phyloP scores from a whole-genome alignment of 768 basidiomycete species.

The Gyrodon lividus region DNA sequence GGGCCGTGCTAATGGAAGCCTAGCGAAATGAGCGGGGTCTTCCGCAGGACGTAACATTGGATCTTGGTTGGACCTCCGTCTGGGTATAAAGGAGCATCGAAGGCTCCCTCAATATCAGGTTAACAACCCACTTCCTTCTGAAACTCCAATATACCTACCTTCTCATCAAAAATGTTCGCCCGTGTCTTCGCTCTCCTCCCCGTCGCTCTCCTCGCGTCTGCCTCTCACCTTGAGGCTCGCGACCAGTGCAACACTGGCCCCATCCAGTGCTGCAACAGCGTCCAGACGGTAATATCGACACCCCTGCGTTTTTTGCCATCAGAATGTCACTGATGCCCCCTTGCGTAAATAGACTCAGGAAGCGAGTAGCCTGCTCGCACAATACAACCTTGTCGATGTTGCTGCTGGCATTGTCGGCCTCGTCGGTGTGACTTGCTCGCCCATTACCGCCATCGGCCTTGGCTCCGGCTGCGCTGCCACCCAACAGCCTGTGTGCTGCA shows the following conservation, averaged over 20 bases:
- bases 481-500: conserved; percentile 13
- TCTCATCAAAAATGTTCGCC: conserved; percentile 18
- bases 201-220: conserved; percentile 15
- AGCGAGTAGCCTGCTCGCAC: neutral
- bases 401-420: neutral
- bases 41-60: too few species aligned
- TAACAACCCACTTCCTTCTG: too few species aligned
- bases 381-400: neutral
- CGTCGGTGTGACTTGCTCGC: neutral
- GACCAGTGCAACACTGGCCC: conserved; percentile 8
- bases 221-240: conserved; percentile 4
- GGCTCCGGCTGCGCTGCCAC: neutral
- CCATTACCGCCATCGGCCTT: neutral
- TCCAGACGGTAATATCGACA: neutral
- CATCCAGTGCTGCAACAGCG: conserved; percentile 11
- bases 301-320: neutral
- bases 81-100: too few species aligned
- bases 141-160: too few species aligned
- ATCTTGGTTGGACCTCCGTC: too few species aligned
- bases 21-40: too few species aligned
- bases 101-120: too few species aligned
- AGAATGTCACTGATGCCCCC: neutral
- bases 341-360: neutral
- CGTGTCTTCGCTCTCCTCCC: conserved; percentile 17
- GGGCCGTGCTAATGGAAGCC: too few species aligned